Base-by-base conservation (phyloP, 345 rosid genomes). In the Syzygium aromaticum region DNA sequence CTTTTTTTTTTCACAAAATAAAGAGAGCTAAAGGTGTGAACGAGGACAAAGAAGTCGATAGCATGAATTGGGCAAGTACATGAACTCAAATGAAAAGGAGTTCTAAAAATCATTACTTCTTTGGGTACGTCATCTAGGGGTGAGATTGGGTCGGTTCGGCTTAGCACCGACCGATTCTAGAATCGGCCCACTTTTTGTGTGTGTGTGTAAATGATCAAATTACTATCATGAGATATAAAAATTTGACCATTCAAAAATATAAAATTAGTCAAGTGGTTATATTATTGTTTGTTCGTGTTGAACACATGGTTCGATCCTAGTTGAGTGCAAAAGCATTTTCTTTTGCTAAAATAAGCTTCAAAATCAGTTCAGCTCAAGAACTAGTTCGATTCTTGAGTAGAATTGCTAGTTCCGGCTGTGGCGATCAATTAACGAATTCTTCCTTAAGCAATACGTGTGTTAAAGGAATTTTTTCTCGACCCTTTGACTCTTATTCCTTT, bases 371-470 rank as follows among this genome's bases (percentile, higher is more conserved):
- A n/a, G n/a, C 14, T 1, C 9, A 1, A 0, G 3, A 52, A 52
- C 17, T 6, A 15, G 54, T 52, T 61, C 33, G 3, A 14, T 61
- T 61, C 13, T 0, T 15, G 0, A n/a, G 8, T n/a, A 61, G 9
- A 61, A 28, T 33, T n/a, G 12, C 8, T 13, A 15, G 0, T 13
- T 7, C n/a, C 3, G 13, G 13, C 51, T 11, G 51, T 3, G 51
- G 6, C 11, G 0, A 3, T 25, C 27, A 30, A 14, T 27, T 11
- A 57, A 57, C 3, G 3, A 57, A 25, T 25, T 57, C 27, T 57
- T 28, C 28, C 64, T 57, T 57, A 11, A 0, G 0, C 28, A 0
- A 3, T n/a, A 11, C 28, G 4, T 25, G 28, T 57, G 2, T 57
- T 57, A 25, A 57, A 25, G 30, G 64, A 28, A 57, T 57, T 7